phyloP scores from a whole-genome alignment of 345 rosid species.

The Camelina laxa region DNA sequence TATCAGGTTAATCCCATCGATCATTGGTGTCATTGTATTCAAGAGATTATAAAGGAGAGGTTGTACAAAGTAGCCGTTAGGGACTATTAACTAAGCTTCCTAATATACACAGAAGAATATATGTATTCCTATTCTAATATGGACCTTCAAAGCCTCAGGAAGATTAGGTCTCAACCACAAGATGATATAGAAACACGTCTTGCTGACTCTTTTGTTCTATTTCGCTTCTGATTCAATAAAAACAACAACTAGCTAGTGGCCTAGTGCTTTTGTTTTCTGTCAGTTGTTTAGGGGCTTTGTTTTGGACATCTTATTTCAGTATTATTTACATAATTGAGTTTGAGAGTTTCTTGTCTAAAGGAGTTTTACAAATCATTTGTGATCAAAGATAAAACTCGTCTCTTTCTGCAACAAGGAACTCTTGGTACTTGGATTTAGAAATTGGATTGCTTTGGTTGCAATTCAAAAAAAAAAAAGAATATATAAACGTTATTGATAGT shows the following conservation, averaged over 20 bases:
- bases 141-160: too few species aligned
- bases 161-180: slow-evolving; percentile 39
- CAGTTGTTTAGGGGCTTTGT: slow-evolving; percentile 19
- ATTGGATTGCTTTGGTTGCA: slow-evolving; percentile 2
- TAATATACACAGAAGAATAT: too few species aligned
- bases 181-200: not conserved
- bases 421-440: not conserved
- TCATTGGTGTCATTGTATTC: too few species aligned
- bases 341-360: not conserved
- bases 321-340: not conserved
- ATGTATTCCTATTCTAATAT: too few species aligned
- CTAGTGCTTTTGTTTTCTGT: not conserved
- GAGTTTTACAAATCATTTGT: not conserved
- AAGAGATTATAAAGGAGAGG: too few species aligned
- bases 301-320: too few species aligned
- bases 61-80: too few species aligned
- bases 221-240: slow-evolving; percentile 13
- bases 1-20: too few species aligned
- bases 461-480: slow-evolving; percentile 11
- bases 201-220: slow-evolving; percentile 27
- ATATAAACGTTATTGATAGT: not conserved
- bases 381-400: not conserved
- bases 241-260: slow-evolving; percentile 13
- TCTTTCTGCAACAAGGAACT: not conserved
- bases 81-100: too few species aligned